phyloP scores from a whole-genome alignment of 331 rosid species.

The Saraca asoca region DNA sequence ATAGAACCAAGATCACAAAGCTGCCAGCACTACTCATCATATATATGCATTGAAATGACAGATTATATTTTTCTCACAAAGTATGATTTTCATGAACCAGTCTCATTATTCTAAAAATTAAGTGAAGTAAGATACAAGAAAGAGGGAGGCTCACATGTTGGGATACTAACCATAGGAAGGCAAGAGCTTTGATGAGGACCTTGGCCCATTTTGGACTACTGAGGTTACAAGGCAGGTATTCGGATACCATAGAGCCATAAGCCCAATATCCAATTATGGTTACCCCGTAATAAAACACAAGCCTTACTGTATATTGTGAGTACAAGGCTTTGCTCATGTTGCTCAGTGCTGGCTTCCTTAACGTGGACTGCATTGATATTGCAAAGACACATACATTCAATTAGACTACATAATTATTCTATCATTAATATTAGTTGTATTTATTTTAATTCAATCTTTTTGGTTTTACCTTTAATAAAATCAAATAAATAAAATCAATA shows the following conservation, averaged over 20 bases:
- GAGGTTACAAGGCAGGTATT: conserved; percentile 50
- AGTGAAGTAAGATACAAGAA: too few species aligned
- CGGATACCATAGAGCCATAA: conserved; percentile 50
- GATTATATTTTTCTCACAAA: too few species aligned
- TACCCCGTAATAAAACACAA: conserved; percentile 49
- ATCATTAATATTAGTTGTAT: too few species aligned
- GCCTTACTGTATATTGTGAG: conserved; percentile 49
- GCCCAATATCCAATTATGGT: conserved; percentile 61
- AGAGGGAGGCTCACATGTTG: conserved; percentile 50
- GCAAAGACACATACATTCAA: neutral
- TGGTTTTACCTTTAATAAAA: too few species aligned
- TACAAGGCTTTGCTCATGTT: conserved; percentile 60
- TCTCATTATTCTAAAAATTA: neutral
- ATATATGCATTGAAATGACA: too few species aligned
- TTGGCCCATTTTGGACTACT: conserved; percentile 59
- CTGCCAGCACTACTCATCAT: too few species aligned
- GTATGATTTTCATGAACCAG: too few species aligned
- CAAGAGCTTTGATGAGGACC: conserved; percentile 41
- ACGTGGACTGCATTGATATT: conserved; percentile 50
- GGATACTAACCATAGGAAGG: conserved; percentile 53
- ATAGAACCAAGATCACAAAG: too few species aligned
- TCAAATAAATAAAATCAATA: too few species aligned
- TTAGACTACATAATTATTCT: too few species aligned
- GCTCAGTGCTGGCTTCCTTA: conserved; percentile 49
- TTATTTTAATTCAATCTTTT: too few species aligned